Conservation (phyloP, 2,329 filamentous ascomycete species). For the Bipolaris gigantea region DNA sequence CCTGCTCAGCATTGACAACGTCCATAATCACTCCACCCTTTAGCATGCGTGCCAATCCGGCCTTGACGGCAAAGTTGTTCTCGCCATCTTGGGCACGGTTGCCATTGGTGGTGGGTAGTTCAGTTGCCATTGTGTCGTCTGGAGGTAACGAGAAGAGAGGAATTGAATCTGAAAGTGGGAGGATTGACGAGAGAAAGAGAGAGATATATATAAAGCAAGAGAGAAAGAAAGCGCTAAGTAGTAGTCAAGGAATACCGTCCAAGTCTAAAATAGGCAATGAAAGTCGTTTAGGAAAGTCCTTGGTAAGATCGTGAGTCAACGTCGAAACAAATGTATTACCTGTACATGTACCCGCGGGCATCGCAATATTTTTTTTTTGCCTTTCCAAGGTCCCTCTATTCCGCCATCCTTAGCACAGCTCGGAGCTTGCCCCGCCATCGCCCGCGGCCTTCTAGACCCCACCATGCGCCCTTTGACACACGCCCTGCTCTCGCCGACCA, state of each 20-base stretch:
- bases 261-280: not conserved
- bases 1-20: constrained; percentile 86
- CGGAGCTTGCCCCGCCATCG: constrained; percentile 20
- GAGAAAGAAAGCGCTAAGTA: not conserved
- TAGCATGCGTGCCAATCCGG: constrained; percentile 93
- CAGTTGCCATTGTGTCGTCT: constrained; percentile 47
- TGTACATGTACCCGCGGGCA: constrained; percentile 23
- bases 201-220: not conserved
- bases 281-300: constrained; percentile 6
- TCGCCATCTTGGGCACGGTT: constrained; percentile 49
- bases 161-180: not conserved
- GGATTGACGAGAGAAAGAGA: not conserved
- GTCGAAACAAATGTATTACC: constrained; percentile 26
- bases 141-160: not conserved
- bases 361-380: constrained; percentile 37
- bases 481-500: constrained; percentile 13
- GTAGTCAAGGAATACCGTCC: not conserved
- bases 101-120: constrained; percentile 54
- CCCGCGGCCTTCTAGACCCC: constrained; percentile 23
- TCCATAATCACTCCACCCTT: constrained; percentile 99
- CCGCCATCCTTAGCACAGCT: constrained; percentile 16
- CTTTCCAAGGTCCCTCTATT: constrained; percentile 20
- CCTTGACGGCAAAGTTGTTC: constrained; percentile 83
- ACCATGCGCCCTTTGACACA: constrained; percentile 29
- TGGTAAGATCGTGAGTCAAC: constrained; percentile 21